These are phyloP conservation scores for Medicago ruthenica DNA, from an alignment of 306 rosid species.

Conservation along the genomic window DNA sequence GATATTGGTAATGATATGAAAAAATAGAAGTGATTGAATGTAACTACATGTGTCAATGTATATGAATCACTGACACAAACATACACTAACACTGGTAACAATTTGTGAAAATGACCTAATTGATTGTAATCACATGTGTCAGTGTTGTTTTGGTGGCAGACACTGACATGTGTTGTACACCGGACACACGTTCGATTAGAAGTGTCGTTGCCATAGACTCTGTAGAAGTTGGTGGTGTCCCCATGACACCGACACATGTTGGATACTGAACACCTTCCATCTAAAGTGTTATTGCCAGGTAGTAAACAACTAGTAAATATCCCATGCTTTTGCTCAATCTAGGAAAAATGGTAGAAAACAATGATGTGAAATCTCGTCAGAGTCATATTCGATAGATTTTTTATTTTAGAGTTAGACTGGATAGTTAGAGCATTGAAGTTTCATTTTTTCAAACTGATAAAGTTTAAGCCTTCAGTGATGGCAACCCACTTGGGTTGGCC, in stretches of 20 bases:
- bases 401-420: constrained; percentile 8
- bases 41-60: neutral
- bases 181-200: no score
- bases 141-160: no score
- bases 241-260: neutral
- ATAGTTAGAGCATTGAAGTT: constrained; percentile 1
- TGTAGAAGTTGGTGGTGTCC: no score
- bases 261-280: neutral
- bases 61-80: no score
- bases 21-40: neutral
- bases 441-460: constrained; percentile 27
- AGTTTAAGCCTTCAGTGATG: constrained; percentile 14
- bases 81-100: no score
- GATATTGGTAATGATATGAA: neutral
- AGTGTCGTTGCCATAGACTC: no score
- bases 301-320: neutral
- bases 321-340: neutral
- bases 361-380: neutral
- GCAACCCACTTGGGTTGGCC: no score
- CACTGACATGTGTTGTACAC: no score
- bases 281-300: neutral
- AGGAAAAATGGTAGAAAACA: neutral
- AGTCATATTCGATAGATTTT: neutral
- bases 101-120: no score
- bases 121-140: no score